Base-by-base conservation (phyloP, 495 filamentous ascomycete species). In the Podospora fimiseda region DNA sequence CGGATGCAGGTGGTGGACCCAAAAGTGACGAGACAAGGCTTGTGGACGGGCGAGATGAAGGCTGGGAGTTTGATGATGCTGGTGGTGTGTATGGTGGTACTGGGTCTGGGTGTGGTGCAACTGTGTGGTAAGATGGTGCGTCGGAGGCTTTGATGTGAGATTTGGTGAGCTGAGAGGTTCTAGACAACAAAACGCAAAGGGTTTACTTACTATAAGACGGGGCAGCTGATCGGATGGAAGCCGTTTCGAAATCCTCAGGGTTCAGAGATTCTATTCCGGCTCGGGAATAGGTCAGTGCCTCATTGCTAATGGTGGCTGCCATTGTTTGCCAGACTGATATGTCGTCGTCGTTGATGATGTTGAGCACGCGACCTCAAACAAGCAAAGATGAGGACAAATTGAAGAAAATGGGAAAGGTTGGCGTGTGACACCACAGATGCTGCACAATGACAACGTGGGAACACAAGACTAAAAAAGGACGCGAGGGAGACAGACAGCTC, bases 131-230 rank as follows among this genome's bases (percentile, higher is more conserved):
- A 2, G 72, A 74, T 2, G 73, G 73, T 3, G 67, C 73, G 30
- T 77, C 74, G 42, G 72, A 75, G 33, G 72, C 73, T 77, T 47
- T 15, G 19, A 6, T 1, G 18, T 27, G 21, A 15, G 20, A 24
- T 15, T 4, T 15, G 41, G 19, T 1, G 16, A 13, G 22, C 37
- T 37, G 51, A 9, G 42, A 15, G 33, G 27, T 15, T 15, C 38
- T 33, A 19, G n/a, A n/a, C n/a, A n/a, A n/a, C n/a, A n/a, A n/a
- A n/a, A n/a, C n/a, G n/a, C n/a, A n/a, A n/a, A n/a, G n/a, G n/a
- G n/a, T n/a, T n/a, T n/a, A n/a, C n/a, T 69, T 59, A 77, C 74
- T 69, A 58, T 79, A 78, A 7, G 76, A 78, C 1, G 76, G 76
- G 3, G 74, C 74, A 2, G 74, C 73, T n/a, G 74, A 77, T 39